phyloP scores from a whole-genome alignment of 2,329 filamentous ascomycete species.

The Aureobasidium namibiae region DNA sequence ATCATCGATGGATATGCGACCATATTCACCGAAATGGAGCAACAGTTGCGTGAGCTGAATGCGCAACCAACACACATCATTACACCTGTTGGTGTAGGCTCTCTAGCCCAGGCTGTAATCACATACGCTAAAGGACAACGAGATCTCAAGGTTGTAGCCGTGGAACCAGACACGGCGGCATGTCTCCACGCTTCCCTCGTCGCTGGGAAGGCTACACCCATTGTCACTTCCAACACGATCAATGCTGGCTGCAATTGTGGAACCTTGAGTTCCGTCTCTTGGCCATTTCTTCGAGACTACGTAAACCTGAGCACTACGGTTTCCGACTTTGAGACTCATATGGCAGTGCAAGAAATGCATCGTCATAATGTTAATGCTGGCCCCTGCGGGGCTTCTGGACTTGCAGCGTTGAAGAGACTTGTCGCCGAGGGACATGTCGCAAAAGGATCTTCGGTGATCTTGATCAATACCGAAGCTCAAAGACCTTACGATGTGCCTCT shows the following conservation, averaged over 20 bases:
- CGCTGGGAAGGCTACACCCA: slow-evolving; percentile 38
- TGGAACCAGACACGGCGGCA: slow-evolving; percentile 61
- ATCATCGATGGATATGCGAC: slow-evolving; percentile 72
- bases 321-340: slow-evolving; percentile 54
- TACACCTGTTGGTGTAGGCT: slow-evolving; percentile 64
- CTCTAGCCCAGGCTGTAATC: slow-evolving; percentile 61
- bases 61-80: slow-evolving; percentile 44
- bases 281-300: slow-evolving; percentile 49
- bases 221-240: slow-evolving; percentile 54
- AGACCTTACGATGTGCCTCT: slow-evolving; percentile 41
- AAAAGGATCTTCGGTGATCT: slow-evolving; percentile 49
- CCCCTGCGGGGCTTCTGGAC: slow-evolving; percentile 54
- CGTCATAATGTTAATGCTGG: slow-evolving; percentile 43
- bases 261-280: slow-evolving; percentile 57
- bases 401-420: slow-evolving; percentile 50
- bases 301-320: slow-evolving; percentile 55
- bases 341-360: slow-evolving; percentile 47
- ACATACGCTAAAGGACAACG: slow-evolving; percentile 50
- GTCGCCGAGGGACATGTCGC: slow-evolving; percentile 31
- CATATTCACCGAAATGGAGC: slow-evolving; percentile 60
- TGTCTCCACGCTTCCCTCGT: slow-evolving; percentile 49
- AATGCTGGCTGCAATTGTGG: slow-evolving; percentile 71
- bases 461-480: slow-evolving; percentile 59
- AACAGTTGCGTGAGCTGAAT: slow-evolving; percentile 43
- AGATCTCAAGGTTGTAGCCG: slow-evolving; percentile 46